Percentiles rank a stretch among this genome's conserved stretches.
Evolutionary conservation across 768 basidiomycete genomes (phyloP).

Genomic region (Sporobolomyces roseus): DNA sequence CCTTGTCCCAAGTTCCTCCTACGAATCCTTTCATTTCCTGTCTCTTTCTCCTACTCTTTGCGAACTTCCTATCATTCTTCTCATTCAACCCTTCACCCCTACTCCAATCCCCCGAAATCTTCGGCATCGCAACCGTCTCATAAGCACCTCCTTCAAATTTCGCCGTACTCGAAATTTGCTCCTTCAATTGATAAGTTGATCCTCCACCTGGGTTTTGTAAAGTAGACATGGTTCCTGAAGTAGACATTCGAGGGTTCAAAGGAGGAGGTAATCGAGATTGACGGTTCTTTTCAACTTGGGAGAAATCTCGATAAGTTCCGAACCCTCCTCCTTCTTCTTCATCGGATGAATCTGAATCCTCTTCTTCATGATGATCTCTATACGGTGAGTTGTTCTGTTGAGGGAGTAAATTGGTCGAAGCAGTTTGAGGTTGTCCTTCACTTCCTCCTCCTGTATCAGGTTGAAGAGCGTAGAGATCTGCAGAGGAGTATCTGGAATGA

Average conservation of each 20-base stretch:
- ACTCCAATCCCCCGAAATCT: constrained; percentile 18
- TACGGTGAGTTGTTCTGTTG: no score
- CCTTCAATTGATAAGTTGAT: background rate
- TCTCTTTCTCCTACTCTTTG: constrained; percentile 6
- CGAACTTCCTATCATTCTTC: constrained; percentile 9
- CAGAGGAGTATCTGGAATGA: constrained; percentile 20
- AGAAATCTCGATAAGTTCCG: constrained; percentile 9
- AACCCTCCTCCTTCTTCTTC: constrained; percentile 4
- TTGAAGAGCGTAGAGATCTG: constrained; percentile 28
- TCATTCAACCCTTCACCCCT: constrained; percentile 19
- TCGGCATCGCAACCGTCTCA: constrained; percentile 12
- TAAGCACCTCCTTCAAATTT: background rate
- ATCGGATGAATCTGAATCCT: background rate
- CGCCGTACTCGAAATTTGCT: constrained; percentile 5
- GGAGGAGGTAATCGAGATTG: background rate
- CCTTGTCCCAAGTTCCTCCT: background rate
- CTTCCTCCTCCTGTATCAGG: background rate
- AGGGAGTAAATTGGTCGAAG: background rate
- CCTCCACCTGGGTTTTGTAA: background rate
- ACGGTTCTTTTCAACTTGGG: background rate
- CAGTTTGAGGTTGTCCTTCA: background rate
- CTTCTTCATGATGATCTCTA: background rate
- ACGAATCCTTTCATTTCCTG: background rate
- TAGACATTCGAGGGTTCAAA: background rate
- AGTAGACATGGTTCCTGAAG: background rate